phyloP scores from a whole-genome alignment of 2,329 filamentous ascomycete species.

The Aureobasidium zeae region DNA sequence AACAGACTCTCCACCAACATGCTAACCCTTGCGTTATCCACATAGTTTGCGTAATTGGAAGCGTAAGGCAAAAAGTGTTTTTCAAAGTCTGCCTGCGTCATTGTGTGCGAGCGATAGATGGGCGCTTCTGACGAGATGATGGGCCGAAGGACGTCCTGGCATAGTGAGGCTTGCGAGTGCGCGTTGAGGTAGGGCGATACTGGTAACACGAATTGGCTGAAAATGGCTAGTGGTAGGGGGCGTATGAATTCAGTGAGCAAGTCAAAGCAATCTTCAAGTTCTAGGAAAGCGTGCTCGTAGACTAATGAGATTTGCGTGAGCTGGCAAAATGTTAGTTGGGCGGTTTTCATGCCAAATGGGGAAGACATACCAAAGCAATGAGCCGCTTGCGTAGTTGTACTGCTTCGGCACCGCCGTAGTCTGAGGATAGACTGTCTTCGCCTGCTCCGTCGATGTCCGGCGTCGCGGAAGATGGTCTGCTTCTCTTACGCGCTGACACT shows the following conservation, averaged over 20 bases:
- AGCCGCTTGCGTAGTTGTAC: constrained; percentile 54
- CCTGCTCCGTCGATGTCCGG: background rate
- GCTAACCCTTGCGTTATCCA: constrained; percentile 66
- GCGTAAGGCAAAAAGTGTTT: constrained; percentile 56
- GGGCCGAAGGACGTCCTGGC: constrained; percentile 43
- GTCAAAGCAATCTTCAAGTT: constrained; percentile 49
- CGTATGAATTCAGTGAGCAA: constrained; percentile 49
- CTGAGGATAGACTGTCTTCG: constrained; percentile 17
- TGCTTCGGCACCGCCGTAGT: constrained; percentile 42
- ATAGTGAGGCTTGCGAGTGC: constrained; percentile 41
- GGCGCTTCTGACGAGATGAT: constrained; percentile 39
- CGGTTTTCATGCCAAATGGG: too few relatives aligned
- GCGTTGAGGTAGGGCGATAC: constrained; percentile 32
- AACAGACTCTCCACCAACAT: constrained; percentile 58
- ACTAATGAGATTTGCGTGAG: constrained; percentile 1
- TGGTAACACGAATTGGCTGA: constrained; percentile 46
- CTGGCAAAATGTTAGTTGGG: constrained; percentile 2
- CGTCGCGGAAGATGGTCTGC: constrained; percentile 2
- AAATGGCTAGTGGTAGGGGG: constrained; percentile 49
- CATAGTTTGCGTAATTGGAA: constrained; percentile 50
- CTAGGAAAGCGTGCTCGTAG: constrained; percentile 34
- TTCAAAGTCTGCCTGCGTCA: constrained; percentile 44
- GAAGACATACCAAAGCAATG: constrained; percentile 39
- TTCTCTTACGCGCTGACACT: constrained; percentile 4
- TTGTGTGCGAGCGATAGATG: constrained; percentile 31